Base-by-base conservation (phyloP, 805 yeast species). In the Metschnikowia bowlesiae region DNA sequence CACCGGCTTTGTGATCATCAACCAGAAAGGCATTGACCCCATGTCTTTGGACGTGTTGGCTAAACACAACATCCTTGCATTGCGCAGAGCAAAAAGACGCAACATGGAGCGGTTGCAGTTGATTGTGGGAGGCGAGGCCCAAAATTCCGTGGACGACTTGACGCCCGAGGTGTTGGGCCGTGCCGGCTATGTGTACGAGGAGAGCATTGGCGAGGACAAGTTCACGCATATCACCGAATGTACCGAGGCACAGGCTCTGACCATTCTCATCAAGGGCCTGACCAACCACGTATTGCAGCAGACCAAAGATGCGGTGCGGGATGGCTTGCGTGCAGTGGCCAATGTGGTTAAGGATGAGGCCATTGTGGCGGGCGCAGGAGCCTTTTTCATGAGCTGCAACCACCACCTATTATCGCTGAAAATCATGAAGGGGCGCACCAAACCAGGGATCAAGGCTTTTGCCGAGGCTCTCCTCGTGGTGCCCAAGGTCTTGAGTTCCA, bases 21-120 rank as follows among this genome's bases (percentile, higher is more conserved):
- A 94, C 73, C 99, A 94, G 72, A 94, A 94, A 77, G 99, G 99
- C 62, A 94, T 94, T 58, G 99, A 94, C 67, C 99, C 99, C 56
- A 87, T 94, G 94, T 90, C 97, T 7, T 75, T 94, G 55, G 99
- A 94, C 66, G 85, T 92, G 5, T 78, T 94, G 56, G 98, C 98
- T 40, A 89, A 89, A 66, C 86, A 94, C 70, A 87, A 87, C 60
- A 94, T 94, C 58, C 76, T 94, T 60, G 99, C 99, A 1, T 78
- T 94, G 62, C 85, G 99, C 76, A 84, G 99, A 66, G 99, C 99
- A 40, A 94, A 94, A 77, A 84, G 99, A 76, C 86, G 99, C 75
- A 94, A 94, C 71, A 92, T 94, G 99, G 99, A 94, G 75, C 84
- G 99, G 67, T 78, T 94, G 65, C 99, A 94, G 72, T 79, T 94